Evolutionary conservation across 2,329 filamentous ascomycete species (phyloP).

Genomic region (Curvularia verruculosa): DNA sequence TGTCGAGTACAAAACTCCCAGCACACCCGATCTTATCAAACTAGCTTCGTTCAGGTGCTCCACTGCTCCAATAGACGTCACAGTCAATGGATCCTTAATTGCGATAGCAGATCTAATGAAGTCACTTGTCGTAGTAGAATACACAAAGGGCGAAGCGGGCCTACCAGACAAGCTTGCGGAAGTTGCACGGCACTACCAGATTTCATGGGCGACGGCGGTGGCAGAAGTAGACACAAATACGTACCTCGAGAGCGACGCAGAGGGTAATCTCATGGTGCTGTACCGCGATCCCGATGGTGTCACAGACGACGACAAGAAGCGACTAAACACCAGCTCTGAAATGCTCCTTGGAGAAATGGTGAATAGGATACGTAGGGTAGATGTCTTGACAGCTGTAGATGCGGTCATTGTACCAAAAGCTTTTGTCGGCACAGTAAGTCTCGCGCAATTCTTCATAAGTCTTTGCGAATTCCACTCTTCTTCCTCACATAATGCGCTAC

Average conservation of each 20-base stretch:
- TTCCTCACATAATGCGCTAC: not conserved
- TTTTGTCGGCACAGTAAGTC: slow-evolving; percentile 83
- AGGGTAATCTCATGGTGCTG: slow-evolving; percentile 87
- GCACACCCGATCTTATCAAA: slow-evolving; percentile 67
- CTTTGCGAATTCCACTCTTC: not conserved
- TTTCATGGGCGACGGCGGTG: slow-evolving; percentile 81
- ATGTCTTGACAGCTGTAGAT: slow-evolving; percentile 67
- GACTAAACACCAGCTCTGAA: slow-evolving; percentile 77
- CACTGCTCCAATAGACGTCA: slow-evolving; percentile 82
- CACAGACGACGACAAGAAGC: slow-evolving; percentile 72
- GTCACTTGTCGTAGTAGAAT: slow-evolving; percentile 80
- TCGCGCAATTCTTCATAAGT: not conserved
- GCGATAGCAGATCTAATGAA: slow-evolving; percentile 94
- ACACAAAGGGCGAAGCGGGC: slow-evolving; percentile 63
- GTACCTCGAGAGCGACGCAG: slow-evolving; percentile 83
- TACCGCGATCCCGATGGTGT: slow-evolving; percentile 73
- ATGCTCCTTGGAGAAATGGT: slow-evolving; percentile 91
- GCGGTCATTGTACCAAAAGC: slow-evolving; percentile 79
- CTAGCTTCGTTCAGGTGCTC: slow-evolving; percentile 78
- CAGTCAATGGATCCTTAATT: slow-evolving; percentile 75
- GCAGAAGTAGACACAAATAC: slow-evolving; percentile 72
- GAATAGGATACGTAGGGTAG: slow-evolving; percentile 80
- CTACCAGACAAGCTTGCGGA: slow-evolving; percentile 71
- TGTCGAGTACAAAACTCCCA: slow-evolving; percentile 60
- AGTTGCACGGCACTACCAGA: slow-evolving; percentile 79